These are phyloP conservation scores for Dendrothele bispora DNA, from an alignment of 768 basidiomycete species.

Conservation along the genomic window DNA sequence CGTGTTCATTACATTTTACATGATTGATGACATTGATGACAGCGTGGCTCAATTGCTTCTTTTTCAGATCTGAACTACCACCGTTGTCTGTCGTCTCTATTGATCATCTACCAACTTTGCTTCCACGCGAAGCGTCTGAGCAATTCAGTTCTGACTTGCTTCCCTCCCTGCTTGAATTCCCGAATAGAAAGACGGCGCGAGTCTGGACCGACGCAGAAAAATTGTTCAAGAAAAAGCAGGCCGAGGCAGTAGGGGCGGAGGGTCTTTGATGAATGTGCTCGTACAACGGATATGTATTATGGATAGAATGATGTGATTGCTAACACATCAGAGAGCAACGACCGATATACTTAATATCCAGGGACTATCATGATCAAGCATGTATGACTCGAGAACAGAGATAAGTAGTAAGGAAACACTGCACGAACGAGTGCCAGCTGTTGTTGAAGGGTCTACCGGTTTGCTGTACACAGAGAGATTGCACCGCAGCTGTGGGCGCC, in stretches of 20 bases:
- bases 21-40: background rate
- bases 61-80: conserved; percentile 57
- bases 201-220: conserved; percentile 75
- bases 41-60: too few relatives aligned
- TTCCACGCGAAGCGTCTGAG: conserved; percentile 95
- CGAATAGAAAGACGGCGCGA: conserved; percentile 49
- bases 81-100: conserved; percentile 88
- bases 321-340: too few relatives aligned
- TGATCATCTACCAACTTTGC: conserved; percentile 92
- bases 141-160: conserved; percentile 90
- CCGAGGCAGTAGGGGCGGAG: conserved; percentile 33
- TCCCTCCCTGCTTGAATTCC: conserved; percentile 75
- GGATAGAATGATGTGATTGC: too few relatives aligned
- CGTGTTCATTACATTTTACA: conserved; percentile 27
- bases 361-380: too few relatives aligned
- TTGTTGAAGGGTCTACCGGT: background rate
- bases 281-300: background rate
- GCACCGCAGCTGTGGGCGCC: too few relatives aligned
- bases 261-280: background rate
- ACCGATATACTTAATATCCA: too few relatives aligned
- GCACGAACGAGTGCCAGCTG: too few relatives aligned
- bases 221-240: conserved; percentile 57
- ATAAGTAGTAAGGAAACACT: too few relatives aligned
- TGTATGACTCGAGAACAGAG: too few relatives aligned
- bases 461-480: too few relatives aligned